Evolutionary conservation across 2,329 filamentous ascomycete genomes (phyloP).

Genomic region (Bipolaris cookei): DNA sequence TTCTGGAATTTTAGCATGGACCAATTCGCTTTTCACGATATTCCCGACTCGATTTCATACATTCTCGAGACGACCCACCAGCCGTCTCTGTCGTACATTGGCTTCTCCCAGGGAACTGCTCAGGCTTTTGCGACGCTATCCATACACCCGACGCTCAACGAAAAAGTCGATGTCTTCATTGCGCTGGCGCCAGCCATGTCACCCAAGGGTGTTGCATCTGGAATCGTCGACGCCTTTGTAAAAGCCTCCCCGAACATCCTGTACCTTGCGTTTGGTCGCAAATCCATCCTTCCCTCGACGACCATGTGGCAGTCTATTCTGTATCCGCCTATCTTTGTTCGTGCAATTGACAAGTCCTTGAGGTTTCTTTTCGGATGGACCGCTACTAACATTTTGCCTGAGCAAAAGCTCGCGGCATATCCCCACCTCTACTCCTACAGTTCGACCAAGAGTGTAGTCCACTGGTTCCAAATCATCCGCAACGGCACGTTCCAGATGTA

Average conservation of each 20-base stretch:
- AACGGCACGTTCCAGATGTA: constrained; percentile 98
- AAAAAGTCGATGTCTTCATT: constrained; percentile 94
- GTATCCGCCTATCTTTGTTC: constrained; percentile 91
- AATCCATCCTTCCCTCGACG: constrained; percentile 87
- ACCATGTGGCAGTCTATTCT: constrained; percentile 98
- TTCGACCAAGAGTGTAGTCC: constrained; percentile 94
- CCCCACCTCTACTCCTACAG: constrained; percentile 96
- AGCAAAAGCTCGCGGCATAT: constrained; percentile 94
- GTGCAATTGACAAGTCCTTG: constrained; percentile 81
- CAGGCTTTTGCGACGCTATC: constrained; percentile 94
- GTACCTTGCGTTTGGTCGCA: constrained; percentile 89
- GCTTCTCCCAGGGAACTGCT: constrained; percentile 95
- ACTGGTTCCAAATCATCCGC: constrained; percentile 99
- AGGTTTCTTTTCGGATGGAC: constrained; percentile 89
- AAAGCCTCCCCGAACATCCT: constrained; percentile 92
- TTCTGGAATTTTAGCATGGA: constrained; percentile 99
- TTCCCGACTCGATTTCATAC: constrained; percentile 92
- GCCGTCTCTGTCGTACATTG: constrained; percentile 88
- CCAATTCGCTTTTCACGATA: constrained; percentile 97
- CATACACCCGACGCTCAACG: constrained; percentile 89
- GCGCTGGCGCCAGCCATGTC: constrained; percentile 96
- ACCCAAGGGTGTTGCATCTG: constrained; percentile 85
- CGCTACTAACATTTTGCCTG: constrained; percentile 78
- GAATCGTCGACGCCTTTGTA: constrained; percentile 88
- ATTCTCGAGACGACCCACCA: constrained; percentile 84